These are phyloP conservation scores for Pseudocercospora crystallina DNA, from an alignment of 2,329 filamentous ascomycete species.

Conservation along the genomic window DNA sequence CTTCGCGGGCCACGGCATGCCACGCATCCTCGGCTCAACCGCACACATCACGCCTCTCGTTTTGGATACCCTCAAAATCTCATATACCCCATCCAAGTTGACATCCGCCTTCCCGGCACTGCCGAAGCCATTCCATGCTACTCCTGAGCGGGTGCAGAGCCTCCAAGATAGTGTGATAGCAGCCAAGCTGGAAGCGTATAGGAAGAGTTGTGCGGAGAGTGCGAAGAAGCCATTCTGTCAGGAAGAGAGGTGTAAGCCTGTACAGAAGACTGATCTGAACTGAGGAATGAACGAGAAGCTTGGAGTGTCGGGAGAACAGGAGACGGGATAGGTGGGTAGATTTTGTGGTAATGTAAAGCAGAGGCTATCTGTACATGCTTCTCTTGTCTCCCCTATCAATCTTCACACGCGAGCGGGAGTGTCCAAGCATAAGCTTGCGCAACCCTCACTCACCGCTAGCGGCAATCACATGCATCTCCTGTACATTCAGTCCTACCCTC, in stretches of 20 bases:
- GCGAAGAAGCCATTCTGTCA: constrained; percentile 22
- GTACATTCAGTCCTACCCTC: no score
- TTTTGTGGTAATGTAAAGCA: no score
- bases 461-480: no score
- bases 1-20: constrained; percentile 35
- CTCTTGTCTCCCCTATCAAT: no score
- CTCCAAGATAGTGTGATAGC: constrained; percentile 17
- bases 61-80: constrained; percentile 23
- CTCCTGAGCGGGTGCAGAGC: constrained; percentile 29
- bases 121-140: constrained; percentile 32
- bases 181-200: constrained; percentile 18
- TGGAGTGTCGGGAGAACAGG: no score
- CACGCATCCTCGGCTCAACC: constrained; percentile 33
- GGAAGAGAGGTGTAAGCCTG: constrained; percentile 12
- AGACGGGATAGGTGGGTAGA: no score
- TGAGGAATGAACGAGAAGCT: no score
- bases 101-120: constrained; percentile 26
- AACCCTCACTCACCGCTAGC: no score
- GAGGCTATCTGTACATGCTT: no score
- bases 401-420: no score
- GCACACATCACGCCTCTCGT: constrained; percentile 32
- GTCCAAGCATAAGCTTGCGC: no score
- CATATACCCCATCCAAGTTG: constrained; percentile 24
- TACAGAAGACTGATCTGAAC: no score
- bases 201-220: constrained; percentile 12